These are phyloP conservation scores for Aplosporella prunicola DNA, from an alignment of 2,329 filamentous ascomycete species.

Conservation along the genomic window DNA sequence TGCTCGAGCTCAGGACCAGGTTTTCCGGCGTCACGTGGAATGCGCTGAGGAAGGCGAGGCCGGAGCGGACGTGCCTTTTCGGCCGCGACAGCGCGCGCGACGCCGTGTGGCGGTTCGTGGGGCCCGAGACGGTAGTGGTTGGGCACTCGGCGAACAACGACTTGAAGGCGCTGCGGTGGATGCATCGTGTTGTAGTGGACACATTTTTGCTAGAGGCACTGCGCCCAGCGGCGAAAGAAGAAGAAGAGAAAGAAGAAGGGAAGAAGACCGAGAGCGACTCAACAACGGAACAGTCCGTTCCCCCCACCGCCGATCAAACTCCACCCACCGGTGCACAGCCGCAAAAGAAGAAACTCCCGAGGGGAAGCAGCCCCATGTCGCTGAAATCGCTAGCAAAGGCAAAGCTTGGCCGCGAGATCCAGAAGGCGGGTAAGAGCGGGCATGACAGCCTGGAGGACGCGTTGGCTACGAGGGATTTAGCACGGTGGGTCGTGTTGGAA, in stretches of 20 bases:
- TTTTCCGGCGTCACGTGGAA: constrained; percentile 40
- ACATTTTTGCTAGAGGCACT: constrained; percentile 25
- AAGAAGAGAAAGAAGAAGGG: constrained; percentile 3
- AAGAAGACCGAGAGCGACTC: constrained; percentile 10
- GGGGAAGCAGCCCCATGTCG: constrained; percentile 12
- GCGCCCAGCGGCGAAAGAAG: not conserved
- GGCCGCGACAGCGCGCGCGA: constrained; percentile 36
- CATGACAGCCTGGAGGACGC: constrained; percentile 41
- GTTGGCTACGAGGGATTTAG: constrained; percentile 34
- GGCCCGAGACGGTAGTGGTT: constrained; percentile 40
- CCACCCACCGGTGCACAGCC: not conserved
- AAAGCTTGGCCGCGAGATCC: constrained; percentile 17
- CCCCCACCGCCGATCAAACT: not conserved
- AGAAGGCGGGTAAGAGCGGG: constrained; percentile 19
- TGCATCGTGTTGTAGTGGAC: constrained; percentile 39
- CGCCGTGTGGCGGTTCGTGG: constrained; percentile 37
- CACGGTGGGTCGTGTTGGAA: not conserved
- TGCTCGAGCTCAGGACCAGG: constrained; percentile 42
- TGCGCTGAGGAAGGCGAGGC: constrained; percentile 31
- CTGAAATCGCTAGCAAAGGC: constrained; percentile 16
- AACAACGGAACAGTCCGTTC: too few species aligned
- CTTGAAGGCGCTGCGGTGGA: constrained; percentile 39
- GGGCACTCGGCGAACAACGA: constrained; percentile 39
- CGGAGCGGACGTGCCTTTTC: constrained; percentile 26
- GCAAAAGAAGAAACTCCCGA: constrained; percentile 12